Evolutionary conservation across 1,284 basidiomycete species (phyloP), one percentile per base, ranked within the genome.

Genomic region (Tremellales sp.): DNA sequence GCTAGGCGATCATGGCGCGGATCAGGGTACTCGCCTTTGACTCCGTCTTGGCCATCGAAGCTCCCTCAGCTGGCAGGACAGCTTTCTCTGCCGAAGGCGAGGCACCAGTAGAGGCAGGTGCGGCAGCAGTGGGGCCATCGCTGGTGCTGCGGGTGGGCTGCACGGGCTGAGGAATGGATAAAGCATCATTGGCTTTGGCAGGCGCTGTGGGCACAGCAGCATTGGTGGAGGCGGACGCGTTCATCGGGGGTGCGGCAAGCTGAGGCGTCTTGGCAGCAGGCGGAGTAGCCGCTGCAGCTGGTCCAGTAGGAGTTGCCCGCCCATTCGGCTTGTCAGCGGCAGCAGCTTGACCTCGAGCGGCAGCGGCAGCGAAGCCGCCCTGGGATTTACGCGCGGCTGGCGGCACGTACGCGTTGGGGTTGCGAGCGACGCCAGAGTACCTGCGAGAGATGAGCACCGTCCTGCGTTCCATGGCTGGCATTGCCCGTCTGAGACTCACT

Each of bases 401-500:
- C 39, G 94, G 93, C 35, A 97, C 83, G 67, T 98, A 97, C 24
- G 94, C 93, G 64, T 87, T 87, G 19, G 85, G 81, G 41, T 84
- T 81, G 51, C 94, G 86, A 42, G 89, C 84, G 35, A 98, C 94
- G 29, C 91, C 91, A 53, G 89, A 88, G 71, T 93, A 97, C 72
- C 89, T 93, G 63, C 25, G 44, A 13, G n/a, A 45, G 44, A 45
- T 25, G 17, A 3, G n/a, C n/a, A n/a, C n/a, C n/a, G n/a, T 40
- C 21, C 8, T 31, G n/a, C n/a, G 11, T 21, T 33, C 41, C 15
- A 21, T 29, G n/a, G n/a, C n/a, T n/a, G 17, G 23, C 25, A 57
- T 29, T 26, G 5, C 17, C 23, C 24, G 17, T 12, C 8, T 43
- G 19, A 41, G 24, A 78, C 80, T 60, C 63, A 91, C 89, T 90